Base-by-base conservation (phyloP, 148 eudicot genomes). In the Salicornia ramosissima region DNA sequence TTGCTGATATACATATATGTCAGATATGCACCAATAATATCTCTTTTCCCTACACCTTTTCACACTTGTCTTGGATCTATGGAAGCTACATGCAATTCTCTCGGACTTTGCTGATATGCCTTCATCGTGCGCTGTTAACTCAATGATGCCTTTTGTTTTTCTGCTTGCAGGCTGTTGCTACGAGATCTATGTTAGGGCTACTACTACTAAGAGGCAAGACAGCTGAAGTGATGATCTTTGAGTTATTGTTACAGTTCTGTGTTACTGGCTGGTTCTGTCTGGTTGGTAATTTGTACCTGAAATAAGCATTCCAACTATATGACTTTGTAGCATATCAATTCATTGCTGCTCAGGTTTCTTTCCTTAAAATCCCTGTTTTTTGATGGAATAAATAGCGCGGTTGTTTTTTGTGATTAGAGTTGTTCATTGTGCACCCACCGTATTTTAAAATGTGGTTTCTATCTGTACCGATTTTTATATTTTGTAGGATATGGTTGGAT, bases 91-190 rank as follows among this genome's bases (percentile, higher is more conserved):
- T 63, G n/a, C 15, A 12, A 63, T 22, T 13, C 28, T 2, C 10
- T 42, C 40, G 30, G 29, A 40, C n/a, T 63, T 40, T 2, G 19
- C 10, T 12, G 24, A 58, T 43, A 13, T 67, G 39, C 24, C 64
- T 25, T 36, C 59, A 43, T 22, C 15, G 51, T 21, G 31, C 6
- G 42, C 19, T 50, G n/a, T 28, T 56, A 31, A 50, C 13, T 19
- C 24, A 10, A 3, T 31, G 21, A 62, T 53, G n/a, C 29, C 31
- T 51, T 28, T 45, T 33, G 42, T 1, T 67, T 64, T 19, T 40
- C 53, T 71, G 25, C 33, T 53, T 64, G 71, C 88, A 92, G 97
- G 97, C 69, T 89, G 90, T 77, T 90, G 90, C 85, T 90, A 92
- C 53, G 96, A 90, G 80, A 73, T 92, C 67, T 92, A 89, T 71